Base-by-base conservation (phyloP, 2,329 filamentous ascomycete genomes). In the Teratosphaeriaceae sp. region DNA sequence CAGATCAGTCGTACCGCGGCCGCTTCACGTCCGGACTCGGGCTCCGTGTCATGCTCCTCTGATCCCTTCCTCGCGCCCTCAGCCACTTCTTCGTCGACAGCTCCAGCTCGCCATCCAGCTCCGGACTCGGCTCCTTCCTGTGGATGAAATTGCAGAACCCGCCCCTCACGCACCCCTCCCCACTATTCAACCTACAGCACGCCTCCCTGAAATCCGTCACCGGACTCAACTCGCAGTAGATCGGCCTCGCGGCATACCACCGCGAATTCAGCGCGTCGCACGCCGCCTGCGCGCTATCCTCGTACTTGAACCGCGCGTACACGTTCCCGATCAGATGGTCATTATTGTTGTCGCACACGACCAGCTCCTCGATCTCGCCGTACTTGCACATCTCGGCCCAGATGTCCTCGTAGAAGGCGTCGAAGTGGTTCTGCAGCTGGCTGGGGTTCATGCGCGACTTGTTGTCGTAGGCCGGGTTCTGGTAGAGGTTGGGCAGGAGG, bases 351-450 rank as follows among this genome's bases (percentile, higher is more conserved):
- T 98, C 92, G 70, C 92, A 98, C 2, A 98, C 90, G 11, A 98
- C 92, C 11, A 98, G 79, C 72, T 98, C 92, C 71, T 98, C 92
- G 26, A 97, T 76, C 70, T 97, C 88, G 55, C 92, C 92, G 66
- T 94, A 98, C 71, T 94, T 88, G 83, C 92, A 97, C 74, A 98
- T 87, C 78, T 98, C 92, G 72, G 90, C 97, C 90, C 92, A 98
- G 55, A 98, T 88, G 66, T 98, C 92, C 73, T 98, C 92, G 75
- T 98, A 98, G 69, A 98, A 98, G 61, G 92, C 92, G 69, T 98
- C 92, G 65, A 98, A 98, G 78, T 98, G 92, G 73, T 95, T 95
- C 70, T 96, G 90, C 65, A 97, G 84, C 75, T 98, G 92, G 56
- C 80, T 84, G 5, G 88, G 73, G 71, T 94, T 96, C 85, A 98